A percentile compares a stretch with the other conserved stretches of the same genome.
phyloP scores from a whole-genome alignment of 306 rosid genomes.

The Canavalia ensiformis region DNA sequence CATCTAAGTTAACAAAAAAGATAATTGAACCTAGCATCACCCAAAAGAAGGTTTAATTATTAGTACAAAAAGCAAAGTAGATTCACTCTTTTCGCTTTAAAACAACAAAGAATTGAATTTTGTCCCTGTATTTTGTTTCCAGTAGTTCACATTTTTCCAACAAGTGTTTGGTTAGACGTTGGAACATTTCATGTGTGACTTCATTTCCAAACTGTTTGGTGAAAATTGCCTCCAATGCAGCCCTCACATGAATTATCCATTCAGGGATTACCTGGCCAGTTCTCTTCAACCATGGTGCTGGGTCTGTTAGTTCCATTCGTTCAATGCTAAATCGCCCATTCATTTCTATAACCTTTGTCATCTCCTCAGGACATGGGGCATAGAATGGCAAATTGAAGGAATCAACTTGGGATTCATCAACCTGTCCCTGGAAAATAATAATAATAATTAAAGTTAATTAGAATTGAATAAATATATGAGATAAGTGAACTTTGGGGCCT shows the following conservation, averaged over 20 bases:
- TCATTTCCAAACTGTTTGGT: slow-evolving; percentile 49
- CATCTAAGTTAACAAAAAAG: not conserved
- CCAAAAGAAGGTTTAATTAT: not conserved
- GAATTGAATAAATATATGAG: too few relatives aligned
- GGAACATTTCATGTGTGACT: slow-evolving; percentile 52
- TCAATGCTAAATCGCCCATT: slow-evolving; percentile 61
- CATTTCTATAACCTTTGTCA: slow-evolving; percentile 51
- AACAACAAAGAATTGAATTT: slow-evolving; percentile 52
- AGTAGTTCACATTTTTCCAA: slow-evolving; percentile 16
- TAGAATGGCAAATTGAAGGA: slow-evolving; percentile 67
- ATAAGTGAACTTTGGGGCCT: too few relatives aligned
- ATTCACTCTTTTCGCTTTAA: slow-evolving; percentile 51
- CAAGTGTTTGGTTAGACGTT: slow-evolving; percentile 42
- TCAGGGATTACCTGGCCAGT: not conserved
- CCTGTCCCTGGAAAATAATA: slow-evolving; percentile 45
- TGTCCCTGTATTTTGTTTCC: slow-evolving; percentile 47
- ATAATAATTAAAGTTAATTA: not conserved
- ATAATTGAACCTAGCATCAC: not conserved
- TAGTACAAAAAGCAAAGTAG: not conserved
- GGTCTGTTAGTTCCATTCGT: slow-evolving; percentile 54
- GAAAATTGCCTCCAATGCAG: slow-evolving; percentile 61
- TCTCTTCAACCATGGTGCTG: slow-evolving; percentile 58
- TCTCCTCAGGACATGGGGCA: slow-evolving; percentile 58
- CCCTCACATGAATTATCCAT: slow-evolving; percentile 56
- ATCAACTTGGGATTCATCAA: slow-evolving; percentile 59